Conservation (phyloP, 306 rosid species). For the Lotus japonicus region DNA sequence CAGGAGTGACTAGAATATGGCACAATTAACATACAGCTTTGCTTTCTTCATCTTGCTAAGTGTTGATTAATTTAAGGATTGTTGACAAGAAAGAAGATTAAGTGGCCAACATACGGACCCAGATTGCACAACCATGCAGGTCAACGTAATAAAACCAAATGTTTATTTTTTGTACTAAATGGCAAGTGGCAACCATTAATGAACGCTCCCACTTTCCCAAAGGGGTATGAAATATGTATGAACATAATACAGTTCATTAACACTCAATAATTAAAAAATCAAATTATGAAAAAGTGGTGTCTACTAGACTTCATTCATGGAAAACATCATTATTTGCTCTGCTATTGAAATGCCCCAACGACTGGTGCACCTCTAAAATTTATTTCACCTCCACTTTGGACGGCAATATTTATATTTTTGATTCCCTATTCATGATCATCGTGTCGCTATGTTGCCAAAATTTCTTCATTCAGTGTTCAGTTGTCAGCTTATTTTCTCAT, state of each 20-base stretch:
- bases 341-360: constrained; percentile 15
- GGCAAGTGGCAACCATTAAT: constrained; percentile 26
- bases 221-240: constrained; percentile 53
- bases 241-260: background rate
- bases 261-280: background rate
- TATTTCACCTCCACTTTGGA: constrained; percentile 67
- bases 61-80: constrained; percentile 7
- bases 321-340: constrained; percentile 52
- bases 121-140: constrained; percentile 34
- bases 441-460: background rate
- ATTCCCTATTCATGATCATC: constrained; percentile 10
- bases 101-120: constrained; percentile 77
- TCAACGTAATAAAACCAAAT: constrained; percentile 16
- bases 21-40: constrained; percentile 17
- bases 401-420: constrained; percentile 36
- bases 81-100: constrained; percentile 27
- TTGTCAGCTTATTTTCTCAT: background rate
- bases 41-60: constrained; percentile 32
- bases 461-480: background rate
- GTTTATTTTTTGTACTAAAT: background rate
- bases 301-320: constrained; percentile 33
- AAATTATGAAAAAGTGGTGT: constrained; percentile 18
- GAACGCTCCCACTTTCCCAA: constrained; percentile 62
- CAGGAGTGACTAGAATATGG: background rate
- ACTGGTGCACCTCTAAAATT: constrained; percentile 15